Evolutionary conservation across 2,329 filamentous ascomycete species (phyloP).

Genomic region (Scorias spongiosa): DNA sequence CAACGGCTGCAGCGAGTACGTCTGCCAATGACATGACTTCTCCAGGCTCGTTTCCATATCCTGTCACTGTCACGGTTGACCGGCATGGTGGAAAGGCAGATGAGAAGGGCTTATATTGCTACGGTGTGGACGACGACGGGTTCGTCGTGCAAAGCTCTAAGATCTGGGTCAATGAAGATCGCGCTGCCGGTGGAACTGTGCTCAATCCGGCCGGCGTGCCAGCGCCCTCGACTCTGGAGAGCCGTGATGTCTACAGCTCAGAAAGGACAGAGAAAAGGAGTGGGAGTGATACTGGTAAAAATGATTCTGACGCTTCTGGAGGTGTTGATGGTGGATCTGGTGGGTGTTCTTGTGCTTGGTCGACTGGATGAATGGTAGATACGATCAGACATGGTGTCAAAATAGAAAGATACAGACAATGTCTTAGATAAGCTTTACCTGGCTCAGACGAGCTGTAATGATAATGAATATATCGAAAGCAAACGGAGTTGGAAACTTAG

Average conservation of each 20-base stretch:
- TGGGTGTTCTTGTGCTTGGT: slow-evolving; percentile 45
- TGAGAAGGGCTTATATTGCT: slow-evolving; percentile 46
- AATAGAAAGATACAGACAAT: no score
- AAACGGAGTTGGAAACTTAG: no score
- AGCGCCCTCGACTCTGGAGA: slow-evolving; percentile 1
- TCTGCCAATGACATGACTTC: slow-evolving; percentile 31
- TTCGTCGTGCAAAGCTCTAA: slow-evolving; percentile 28
- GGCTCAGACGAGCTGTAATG: no score
- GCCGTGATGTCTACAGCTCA: background rate
- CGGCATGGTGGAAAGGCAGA: slow-evolving; percentile 40
- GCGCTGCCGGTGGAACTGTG: slow-evolving; percentile 34
- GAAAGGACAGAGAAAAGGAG: background rate
- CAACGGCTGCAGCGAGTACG: slow-evolving; percentile 17
- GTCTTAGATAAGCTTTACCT: no score
- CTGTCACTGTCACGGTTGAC: slow-evolving; percentile 44
- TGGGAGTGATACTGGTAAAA: background rate
- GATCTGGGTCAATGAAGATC: slow-evolving; percentile 37
- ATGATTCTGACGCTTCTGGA: slow-evolving; percentile 14
- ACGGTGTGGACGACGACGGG: slow-evolving; percentile 35
- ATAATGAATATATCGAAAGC: background rate
- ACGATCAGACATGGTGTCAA: no score
- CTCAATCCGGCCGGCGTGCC: slow-evolving; percentile 36
- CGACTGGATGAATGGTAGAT: background rate
- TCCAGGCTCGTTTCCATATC: slow-evolving; percentile 46
- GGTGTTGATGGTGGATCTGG: slow-evolving; percentile 45